Percentiles rank a stretch among this genome's conserved stretches.
These are phyloP conservation scores for Ampelomyces quisqualis DNA, from an alignment of 2,329 filamentous ascomycete species.

Conservation along the genomic window DNA sequence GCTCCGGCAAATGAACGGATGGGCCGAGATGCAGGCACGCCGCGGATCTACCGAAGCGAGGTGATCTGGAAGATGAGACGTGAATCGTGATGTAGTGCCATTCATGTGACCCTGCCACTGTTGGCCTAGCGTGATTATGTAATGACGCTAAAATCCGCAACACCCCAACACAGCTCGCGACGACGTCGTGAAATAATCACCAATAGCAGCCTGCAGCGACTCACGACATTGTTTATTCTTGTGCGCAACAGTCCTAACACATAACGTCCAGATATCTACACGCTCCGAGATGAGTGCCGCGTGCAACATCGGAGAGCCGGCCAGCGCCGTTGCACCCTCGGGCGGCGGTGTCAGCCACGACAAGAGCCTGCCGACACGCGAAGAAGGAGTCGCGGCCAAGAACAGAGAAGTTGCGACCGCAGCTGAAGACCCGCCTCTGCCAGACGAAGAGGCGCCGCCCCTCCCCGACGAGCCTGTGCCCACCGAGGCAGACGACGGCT, in stretches of 20 bases:
- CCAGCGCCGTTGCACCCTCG: conserved; percentile 10
- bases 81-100: background rate
- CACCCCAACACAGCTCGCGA: conserved; percentile 1
- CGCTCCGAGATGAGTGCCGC: conserved; percentile 16
- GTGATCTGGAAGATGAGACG: background rate
- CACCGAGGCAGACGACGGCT: conserved; percentile 62
- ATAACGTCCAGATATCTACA: conserved; percentile 12
- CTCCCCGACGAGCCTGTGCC: conserved; percentile 54
- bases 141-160: background rate
- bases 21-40: conserved; percentile 12
- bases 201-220: conserved; percentile 18
- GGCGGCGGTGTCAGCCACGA: conserved; percentile 12
- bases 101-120: conserved; percentile 9
- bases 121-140: background rate
- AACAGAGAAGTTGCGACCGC: conserved; percentile 11
- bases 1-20: conserved; percentile 13
- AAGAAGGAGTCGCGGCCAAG: conserved; percentile 10
- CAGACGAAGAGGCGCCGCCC: conserved; percentile 38
- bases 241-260: conserved; percentile 20
- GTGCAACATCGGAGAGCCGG: conserved; percentile 10
- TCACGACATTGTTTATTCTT: conserved; percentile 10
- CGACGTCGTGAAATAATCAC: conserved; percentile 1
- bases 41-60: conserved; percentile 21
- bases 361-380: conserved; percentile 9
- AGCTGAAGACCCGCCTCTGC: conserved; percentile 23